phyloP scores from a whole-genome alignment of 148 eudicot genomes.

The Vaccinium darrowii region DNA sequence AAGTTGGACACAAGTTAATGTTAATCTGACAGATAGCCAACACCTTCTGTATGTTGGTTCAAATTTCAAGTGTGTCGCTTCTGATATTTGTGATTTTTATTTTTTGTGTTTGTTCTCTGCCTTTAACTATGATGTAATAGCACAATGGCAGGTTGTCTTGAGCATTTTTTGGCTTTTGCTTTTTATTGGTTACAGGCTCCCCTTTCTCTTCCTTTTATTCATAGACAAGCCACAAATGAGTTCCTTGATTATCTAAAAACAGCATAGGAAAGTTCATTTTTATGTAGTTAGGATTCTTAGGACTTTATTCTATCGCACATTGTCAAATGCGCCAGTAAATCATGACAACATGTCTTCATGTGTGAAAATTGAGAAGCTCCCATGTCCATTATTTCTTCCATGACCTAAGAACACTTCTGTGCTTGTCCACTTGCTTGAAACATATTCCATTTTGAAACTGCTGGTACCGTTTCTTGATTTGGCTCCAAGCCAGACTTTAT shows the following conservation, averaged over 20 bases:
- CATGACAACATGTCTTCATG: slow-evolving; percentile 5
- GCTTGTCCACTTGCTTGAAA: slow-evolving; percentile 1
- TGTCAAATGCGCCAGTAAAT: background rate
- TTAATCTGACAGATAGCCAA: background rate
- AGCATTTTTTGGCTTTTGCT: background rate
- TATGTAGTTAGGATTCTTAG: background rate
- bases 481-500: background rate
- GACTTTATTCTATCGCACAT: background rate
- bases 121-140: background rate
- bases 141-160: background rate
- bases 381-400: background rate
- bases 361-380: background rate
- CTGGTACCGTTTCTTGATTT: background rate
- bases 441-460: background rate
- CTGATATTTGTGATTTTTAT: background rate
- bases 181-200: background rate
- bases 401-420: background rate
- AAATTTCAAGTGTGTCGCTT: background rate
- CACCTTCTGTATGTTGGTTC: background rate
- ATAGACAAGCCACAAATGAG: background rate
- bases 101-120: background rate
- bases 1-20: background rate
- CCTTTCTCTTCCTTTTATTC: background rate
- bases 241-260: background rate
- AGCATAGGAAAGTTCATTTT: background rate